phyloP scores from a whole-genome alignment of 345 rosid species.

The Durio zibethinus region DNA sequence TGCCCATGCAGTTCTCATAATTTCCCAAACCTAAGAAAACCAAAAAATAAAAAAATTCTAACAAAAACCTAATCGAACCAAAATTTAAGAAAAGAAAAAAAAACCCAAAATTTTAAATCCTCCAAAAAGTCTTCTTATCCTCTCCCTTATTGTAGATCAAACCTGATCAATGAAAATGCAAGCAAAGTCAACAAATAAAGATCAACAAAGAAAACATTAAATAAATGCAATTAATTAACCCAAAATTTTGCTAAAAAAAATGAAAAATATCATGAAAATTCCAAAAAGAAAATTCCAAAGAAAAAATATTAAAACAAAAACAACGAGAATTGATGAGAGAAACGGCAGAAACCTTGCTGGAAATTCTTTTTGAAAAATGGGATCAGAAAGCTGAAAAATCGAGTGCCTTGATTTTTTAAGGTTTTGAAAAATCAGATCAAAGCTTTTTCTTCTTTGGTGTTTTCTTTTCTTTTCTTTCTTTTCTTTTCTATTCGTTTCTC shows the following conservation, averaged over 20 bases:
- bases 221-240: not conserved
- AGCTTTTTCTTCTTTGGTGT: not conserved
- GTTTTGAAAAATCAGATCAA: not conserved
- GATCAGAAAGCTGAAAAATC: not conserved
- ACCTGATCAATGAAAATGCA: not conserved
- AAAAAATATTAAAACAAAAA: not conserved
- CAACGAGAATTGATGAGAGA: not conserved
- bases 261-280: not conserved
- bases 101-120: not conserved
- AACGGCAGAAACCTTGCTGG: not conserved
- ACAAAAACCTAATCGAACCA: not conserved
- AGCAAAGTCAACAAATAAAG: not conserved
- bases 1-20: slow-evolving; percentile 83
- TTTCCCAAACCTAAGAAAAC: slow-evolving; percentile 31
- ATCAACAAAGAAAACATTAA: not conserved
- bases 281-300: not conserved
- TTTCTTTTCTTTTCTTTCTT: not conserved
- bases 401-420: not conserved
- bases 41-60: not conserved
- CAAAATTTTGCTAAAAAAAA: not conserved
- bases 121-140: slow-evolving; percentile 6
- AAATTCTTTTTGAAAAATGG: not conserved
- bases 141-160: slow-evolving; percentile 5
- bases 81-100: not conserved
- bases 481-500: not conserved